Evolutionary conservation across 768 basidiomycete genomes (phyloP), one percentile per base, ranked within the genome.

Genomic region (Tephrocybe rancida): DNA sequence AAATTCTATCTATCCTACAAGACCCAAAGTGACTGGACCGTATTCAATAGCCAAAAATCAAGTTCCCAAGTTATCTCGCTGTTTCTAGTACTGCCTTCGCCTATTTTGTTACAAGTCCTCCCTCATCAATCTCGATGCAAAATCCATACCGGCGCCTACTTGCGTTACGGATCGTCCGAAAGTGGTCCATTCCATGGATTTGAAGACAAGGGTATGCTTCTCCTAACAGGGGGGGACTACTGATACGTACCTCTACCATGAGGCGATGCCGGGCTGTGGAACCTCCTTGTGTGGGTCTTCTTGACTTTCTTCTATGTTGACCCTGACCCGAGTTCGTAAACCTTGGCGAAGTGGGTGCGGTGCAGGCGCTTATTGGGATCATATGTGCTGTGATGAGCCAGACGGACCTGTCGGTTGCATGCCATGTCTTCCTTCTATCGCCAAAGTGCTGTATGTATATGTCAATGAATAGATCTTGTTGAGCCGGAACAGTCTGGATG

Each of bases 1-100:
- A 60, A 48, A 48, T 76, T 75, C 52, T 53, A 58, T 58, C 57
- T 61, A 70, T 79, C 69, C 75, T 74, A 72, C 73, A 75, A 78
- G 75, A 77, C 54, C 54, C 66, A 54, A 61, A 55, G 58, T 68
- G 69, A 69, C 74, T 74, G 79, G 80, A 72, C 65, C 72, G 60
- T 70, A 60, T 70, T 79, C 79, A 75, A 76, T 84, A 81, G 74
- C 78, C 63, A 67, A 62, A 73, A 79, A 71, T 73, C 82, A 84
- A 85, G 81, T 82, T 83, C 63, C 79, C 83, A 85, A 85, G 83
- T 86, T 79, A 72, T 74, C 76, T 76, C 75, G 73, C 70, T 72
- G 64, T 71, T 80, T 77, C 76, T 72, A 79, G 79, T 82, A 78
- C 67, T 76, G 73, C 71, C 65, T 74, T 74, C 69, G 71, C 72